Conservation (phyloP, 805 yeast species). For the Candida mattraensis region DNA sequence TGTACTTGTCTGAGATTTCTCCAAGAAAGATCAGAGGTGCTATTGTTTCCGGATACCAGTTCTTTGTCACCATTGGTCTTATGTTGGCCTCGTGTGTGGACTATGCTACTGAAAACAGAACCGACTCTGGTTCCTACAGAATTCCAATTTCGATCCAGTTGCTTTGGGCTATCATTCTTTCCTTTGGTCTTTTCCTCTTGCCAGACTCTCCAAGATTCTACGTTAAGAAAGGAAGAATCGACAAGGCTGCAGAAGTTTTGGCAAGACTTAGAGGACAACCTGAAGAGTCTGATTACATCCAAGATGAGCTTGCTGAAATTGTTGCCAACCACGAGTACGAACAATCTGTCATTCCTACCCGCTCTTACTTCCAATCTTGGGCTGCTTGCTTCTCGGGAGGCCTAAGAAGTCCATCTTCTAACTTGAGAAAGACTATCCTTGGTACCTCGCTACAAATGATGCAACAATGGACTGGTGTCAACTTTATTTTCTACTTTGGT, state of each 20-base stretch:
- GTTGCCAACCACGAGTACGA: slow-evolving; percentile 52
- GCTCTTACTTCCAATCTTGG: slow-evolving; percentile 42
- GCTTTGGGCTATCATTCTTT: slow-evolving; percentile 63
- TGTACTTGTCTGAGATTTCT: slow-evolving; percentile 77
- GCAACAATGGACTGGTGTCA: slow-evolving; percentile 79
- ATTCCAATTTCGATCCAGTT: slow-evolving; percentile 76
- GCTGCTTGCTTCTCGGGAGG: slow-evolving; percentile 44
- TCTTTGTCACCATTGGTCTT: slow-evolving; percentile 65
- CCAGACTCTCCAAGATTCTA: slow-evolving; percentile 79
- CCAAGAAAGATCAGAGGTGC: slow-evolving; percentile 81
- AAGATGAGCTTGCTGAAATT: slow-evolving; percentile 51
- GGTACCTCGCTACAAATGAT: slow-evolving; percentile 47
- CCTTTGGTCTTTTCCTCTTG: slow-evolving; percentile 59
- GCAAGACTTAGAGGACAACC: slow-evolving; percentile 55
- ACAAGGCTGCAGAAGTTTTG: slow-evolving; percentile 57
- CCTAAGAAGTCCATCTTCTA: slow-evolving; percentile 36
- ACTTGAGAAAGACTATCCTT: slow-evolving; percentile 43
- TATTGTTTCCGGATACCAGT: slow-evolving; percentile 71
- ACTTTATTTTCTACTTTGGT: slow-evolving; percentile 74
- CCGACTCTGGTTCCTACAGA: slow-evolving; percentile 61
- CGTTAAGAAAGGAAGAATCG: slow-evolving; percentile 55
- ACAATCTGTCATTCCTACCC: slow-evolving; percentile 33
- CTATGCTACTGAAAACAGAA: slow-evolving; percentile 59
- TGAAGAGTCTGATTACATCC: slow-evolving; percentile 43
- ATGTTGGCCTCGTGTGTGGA: slow-evolving; percentile 68